Conservation (phyloP, 257 asterid species). For the Plantago elongata region DNA sequence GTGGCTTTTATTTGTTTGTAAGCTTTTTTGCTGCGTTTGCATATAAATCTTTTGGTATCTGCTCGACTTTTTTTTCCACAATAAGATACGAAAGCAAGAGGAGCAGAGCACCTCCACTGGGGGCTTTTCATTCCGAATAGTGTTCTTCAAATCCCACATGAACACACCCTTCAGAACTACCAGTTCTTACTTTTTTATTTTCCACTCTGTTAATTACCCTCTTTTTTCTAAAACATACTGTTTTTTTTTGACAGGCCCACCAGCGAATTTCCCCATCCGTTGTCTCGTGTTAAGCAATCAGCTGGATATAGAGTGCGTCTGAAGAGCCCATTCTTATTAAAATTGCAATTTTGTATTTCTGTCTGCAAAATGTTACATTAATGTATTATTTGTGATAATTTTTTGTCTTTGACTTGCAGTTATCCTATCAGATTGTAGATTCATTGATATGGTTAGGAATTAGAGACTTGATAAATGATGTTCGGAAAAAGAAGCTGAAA, state of each 20-base stretch:
- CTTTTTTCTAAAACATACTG: slow-evolving; percentile 17
- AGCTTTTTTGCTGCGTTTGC: no score
- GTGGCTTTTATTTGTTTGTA: no score
- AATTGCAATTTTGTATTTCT: slow-evolving; percentile 14
- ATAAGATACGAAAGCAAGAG: no score
- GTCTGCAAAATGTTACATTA: slow-evolving; percentile 6
- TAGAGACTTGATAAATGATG: slow-evolving; percentile 88
- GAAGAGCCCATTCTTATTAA: slow-evolving; percentile 16
- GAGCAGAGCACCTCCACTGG: no score
- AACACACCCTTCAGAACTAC: no score
- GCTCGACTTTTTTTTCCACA: no score
- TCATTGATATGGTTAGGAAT: slow-evolving; percentile 97
- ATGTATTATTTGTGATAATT: slow-evolving; percentile 22
- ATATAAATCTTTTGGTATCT: no score
- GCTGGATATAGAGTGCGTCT: slow-evolving; percentile 88
- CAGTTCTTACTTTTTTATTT: neutral
- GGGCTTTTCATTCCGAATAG: no score
- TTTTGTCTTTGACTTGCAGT: slow-evolving; percentile 49
- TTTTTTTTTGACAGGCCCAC: slow-evolving; percentile 72
- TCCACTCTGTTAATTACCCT: neutral
- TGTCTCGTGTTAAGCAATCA: slow-evolving; percentile 94
- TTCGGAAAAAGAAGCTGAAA: slow-evolving; percentile 83
- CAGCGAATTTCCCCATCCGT: slow-evolving; percentile 94
- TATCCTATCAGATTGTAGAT: slow-evolving; percentile 94
- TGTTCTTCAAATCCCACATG: no score